A percentile compares a stretch with the other conserved stretches of the same genome.
phyloP scores from a whole-genome alignment of 768 basidiomycete species.

The Suillus variegatus region DNA sequence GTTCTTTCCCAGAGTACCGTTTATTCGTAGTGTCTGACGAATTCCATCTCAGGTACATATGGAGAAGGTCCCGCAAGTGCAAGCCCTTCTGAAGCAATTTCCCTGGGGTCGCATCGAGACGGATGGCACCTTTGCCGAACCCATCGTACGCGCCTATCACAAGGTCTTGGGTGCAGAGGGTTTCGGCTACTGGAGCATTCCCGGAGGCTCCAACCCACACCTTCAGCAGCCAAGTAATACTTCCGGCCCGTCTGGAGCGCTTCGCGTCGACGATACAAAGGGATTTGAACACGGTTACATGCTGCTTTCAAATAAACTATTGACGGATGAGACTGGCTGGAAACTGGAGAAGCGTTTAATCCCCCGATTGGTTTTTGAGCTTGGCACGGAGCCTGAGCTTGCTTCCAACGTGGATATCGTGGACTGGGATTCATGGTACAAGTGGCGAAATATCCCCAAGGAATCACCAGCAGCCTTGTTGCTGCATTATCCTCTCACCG shows the following conservation, averaged over 20 bases:
- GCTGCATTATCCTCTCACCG: conserved; percentile 45
- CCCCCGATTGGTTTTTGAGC: conserved; percentile 33
- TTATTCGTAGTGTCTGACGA: not conserved
- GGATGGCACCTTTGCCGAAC: conserved; percentile 39
- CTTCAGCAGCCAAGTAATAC: conserved; percentile 17
- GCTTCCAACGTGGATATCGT: conserved; percentile 29
- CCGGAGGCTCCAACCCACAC: conserved; percentile 37
- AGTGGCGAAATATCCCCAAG: conserved; percentile 46
- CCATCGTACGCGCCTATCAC: conserved; percentile 37
- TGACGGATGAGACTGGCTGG: conserved; percentile 38
- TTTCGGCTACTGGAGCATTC: conserved; percentile 44
- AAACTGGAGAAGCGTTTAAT: conserved; percentile 35
- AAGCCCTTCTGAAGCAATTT: conserved; percentile 36
- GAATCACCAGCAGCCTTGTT: conserved; percentile 44
- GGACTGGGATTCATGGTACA: conserved; percentile 47
- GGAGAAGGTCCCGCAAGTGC: conserved; percentile 34
- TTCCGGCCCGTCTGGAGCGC: conserved; percentile 3
- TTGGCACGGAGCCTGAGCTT: conserved; percentile 27
- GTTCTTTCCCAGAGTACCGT: not conserved
- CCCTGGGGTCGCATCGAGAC: conserved; percentile 45
- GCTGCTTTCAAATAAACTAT: conserved; percentile 32
- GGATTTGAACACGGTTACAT: conserved; percentile 35
- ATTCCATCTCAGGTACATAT: conserved; percentile 34
- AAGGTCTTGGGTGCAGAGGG: conserved; percentile 39
- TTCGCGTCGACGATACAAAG: conserved; percentile 14